A percentile compares a stretch with the other conserved stretches of the same genome.
phyloP scores from a whole-genome alignment of 495 filamentous ascomycete species.

The Aspergillus biplanus region DNA sequence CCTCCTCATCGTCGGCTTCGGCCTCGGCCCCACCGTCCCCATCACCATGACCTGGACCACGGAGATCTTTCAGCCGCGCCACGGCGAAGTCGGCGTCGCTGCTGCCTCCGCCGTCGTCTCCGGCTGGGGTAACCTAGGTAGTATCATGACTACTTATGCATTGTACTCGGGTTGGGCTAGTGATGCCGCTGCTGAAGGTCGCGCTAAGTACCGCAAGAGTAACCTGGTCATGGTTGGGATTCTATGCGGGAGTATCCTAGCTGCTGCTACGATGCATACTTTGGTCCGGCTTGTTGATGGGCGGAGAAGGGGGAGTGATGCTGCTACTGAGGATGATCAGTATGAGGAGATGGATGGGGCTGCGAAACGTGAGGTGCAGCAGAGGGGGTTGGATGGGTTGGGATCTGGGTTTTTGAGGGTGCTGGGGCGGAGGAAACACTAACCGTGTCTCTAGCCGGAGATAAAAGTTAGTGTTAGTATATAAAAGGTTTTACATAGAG shows the following conservation, averaged over 20 bases:
- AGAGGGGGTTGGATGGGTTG: slow-evolving; percentile 69
- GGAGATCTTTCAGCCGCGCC: slow-evolving; percentile 86
- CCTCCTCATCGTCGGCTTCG: slow-evolving; percentile 88
- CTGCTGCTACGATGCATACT: slow-evolving; percentile 67
- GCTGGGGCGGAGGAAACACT: slow-evolving; percentile 2
- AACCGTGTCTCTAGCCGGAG: background rate
- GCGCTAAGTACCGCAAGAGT: slow-evolving; percentile 76
- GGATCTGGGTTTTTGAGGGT: slow-evolving; percentile 28
- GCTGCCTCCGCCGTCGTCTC: slow-evolving; percentile 84
- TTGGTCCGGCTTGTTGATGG: slow-evolving; percentile 66
- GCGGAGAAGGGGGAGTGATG: slow-evolving; percentile 31
- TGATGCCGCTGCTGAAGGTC: slow-evolving; percentile 65
- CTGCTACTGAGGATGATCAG: slow-evolving; percentile 37
- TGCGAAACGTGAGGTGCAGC: slow-evolving; percentile 65
- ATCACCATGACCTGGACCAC: slow-evolving; percentile 93
- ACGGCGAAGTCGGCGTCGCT: slow-evolving; percentile 92
- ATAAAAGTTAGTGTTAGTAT: background rate
- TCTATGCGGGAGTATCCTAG: slow-evolving; percentile 73
- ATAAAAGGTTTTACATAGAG: background rate
- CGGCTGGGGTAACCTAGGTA: slow-evolving; percentile 82
- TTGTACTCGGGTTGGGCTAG: slow-evolving; percentile 83
- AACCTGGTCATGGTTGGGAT: slow-evolving; percentile 90
- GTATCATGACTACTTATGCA: slow-evolving; percentile 86
- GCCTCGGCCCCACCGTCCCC: slow-evolving; percentile 87
- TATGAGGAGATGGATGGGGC: slow-evolving; percentile 63